Base-by-base conservation (phyloP, 2,329 filamentous ascomycete species). In the Cladophialophora chaetospira region DNA sequence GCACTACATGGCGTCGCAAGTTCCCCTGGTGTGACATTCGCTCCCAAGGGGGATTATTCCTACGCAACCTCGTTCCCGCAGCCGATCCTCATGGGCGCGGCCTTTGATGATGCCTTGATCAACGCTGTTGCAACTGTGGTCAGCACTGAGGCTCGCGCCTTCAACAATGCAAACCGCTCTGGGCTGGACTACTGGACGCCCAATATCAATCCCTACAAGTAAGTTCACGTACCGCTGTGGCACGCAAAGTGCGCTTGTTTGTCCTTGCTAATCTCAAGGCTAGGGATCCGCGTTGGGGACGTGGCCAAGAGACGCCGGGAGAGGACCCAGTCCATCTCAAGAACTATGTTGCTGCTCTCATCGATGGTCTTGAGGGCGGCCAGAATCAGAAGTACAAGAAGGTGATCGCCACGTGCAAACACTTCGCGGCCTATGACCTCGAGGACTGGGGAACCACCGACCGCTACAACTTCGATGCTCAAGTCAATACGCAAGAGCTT, bases 21-120 rank as follows among this genome's bases (percentile, higher is more conserved):
- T 3, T 77, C 77, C 17, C 79, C 79, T 0, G 84, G 82, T 0
- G 81, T 82, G 4, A 74, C 78, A 26, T 85, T 84, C 68, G 76
- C 77, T n/a, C 68, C 69, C 4, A 72, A 71, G 10, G 80, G 79
- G 2, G 70, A 79, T 9, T 88, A 79, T 67, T 80, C 75, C 60
- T 82, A 80, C 66, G 82, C 85, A 0, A 88, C 86, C 0, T 84
- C 81, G 0, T 88, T 88, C 65, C 84, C 86, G 0, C 79, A 82
- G 66, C 85, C 85, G 0, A 85, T 89, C 49, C 70, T 81, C 1
- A 79, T 85, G 64, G 80, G 80, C 19, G 83, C 85, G 0, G 79
- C 85, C 0, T 85, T 88, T 61, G 84, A 88, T 60, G 83, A 87
- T 61, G 77, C 78, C 0, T 70, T 88, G 28, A 81, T 88, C 60